Evolutionary conservation across 805 yeast genomes (phyloP), one percentile per base, ranked within the genome.

Genomic region (Ogataea pignaliae): DNA sequence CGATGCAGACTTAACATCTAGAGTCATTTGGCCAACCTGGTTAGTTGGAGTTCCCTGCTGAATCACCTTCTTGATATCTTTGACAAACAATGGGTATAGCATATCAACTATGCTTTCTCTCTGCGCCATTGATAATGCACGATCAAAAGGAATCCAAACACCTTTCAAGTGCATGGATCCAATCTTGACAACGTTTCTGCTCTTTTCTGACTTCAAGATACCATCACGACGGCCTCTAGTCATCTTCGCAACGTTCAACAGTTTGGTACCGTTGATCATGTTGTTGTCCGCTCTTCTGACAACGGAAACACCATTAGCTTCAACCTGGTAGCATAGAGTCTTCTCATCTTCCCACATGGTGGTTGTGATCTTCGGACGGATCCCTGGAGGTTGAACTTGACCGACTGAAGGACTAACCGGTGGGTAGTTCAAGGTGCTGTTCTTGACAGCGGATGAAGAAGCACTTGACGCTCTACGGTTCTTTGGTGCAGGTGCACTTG

Each of bases 271-370:
- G 57, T 81, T 81, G 56, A 81, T 79, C 79, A 80, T 79, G 60
- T 81, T 79, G 55, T 80, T 81, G 55, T 81, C 86, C 29, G 83
- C 84, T 51, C 86, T 67, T 54, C 86, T 66, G 28, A 79, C 83
- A 26, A 81, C 85, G 3, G 78, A 67, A 34, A 81, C 81, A 41
- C 79, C 79, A 54, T 80, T 78, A 42, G 83, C 80, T 48, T 80
- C 85, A 34, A 81, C 85, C 59, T 81, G 86, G 59, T 80, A 81
- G 54, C 86, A 81, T 38, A 79, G 64, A 2, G 85, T 80, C 50
- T 77, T 77, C 53, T 81, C 85, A 55, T 80, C 85, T 60, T 80
- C 85, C 86, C 86, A 81, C 78, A 78, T 78, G 13, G 84, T 79
- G 33, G 85, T 79, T 36, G 85, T 79, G 44, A 80, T 78, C 49